phyloP scores from a whole-genome alignment of 371 early-diverging fungal species.

The Rhizopus stolonifer region DNA sequence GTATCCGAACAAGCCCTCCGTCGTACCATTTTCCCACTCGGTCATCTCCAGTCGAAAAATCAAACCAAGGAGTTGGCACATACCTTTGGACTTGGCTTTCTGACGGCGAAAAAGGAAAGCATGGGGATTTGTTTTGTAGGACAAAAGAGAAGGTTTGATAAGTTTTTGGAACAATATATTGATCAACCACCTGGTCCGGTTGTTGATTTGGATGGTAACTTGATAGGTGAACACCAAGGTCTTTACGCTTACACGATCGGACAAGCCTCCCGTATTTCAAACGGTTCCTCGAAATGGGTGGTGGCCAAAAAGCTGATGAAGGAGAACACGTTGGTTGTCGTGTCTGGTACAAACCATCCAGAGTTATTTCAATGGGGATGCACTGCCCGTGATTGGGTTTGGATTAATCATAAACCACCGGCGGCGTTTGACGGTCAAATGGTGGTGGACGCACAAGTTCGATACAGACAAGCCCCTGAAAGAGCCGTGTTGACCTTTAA shows the following conservation, averaged over 20 bases:
- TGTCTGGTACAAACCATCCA: slow-evolving; percentile 48
- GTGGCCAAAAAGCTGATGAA: slow-evolving; percentile 41
- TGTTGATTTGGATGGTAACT: slow-evolving; percentile 54
- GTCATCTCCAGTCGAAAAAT: slow-evolving; percentile 63
- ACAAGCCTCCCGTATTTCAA: slow-evolving; percentile 63
- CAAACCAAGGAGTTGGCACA: slow-evolving; percentile 74
- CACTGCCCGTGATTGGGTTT: slow-evolving; percentile 43
- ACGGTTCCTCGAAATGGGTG: slow-evolving; percentile 60
- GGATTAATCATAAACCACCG: slow-evolving; percentile 37
- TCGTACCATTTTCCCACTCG: slow-evolving; percentile 84
- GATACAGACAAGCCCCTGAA: slow-evolving; percentile 49
- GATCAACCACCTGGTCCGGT: slow-evolving; percentile 63
- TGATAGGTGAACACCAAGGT: slow-evolving; percentile 69
- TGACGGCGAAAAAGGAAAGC: slow-evolving; percentile 81
- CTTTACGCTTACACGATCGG: slow-evolving; percentile 75
- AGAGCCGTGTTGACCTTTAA: slow-evolving; percentile 28
- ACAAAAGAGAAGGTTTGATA: slow-evolving; percentile 70
- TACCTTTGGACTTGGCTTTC: slow-evolving; percentile 48
- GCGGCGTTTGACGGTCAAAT: slow-evolving; percentile 4
- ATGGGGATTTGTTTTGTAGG: slow-evolving; percentile 98
- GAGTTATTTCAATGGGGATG: slow-evolving; percentile 33
- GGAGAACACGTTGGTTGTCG: slow-evolving; percentile 39
- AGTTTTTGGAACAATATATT: slow-evolving; percentile 75
- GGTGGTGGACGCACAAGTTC: slow-evolving; percentile 39
- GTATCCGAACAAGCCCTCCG: slow-evolving; percentile 52